A percentile compares a stretch with the other conserved stretches of the same genome.
Conservation (phyloP, 495 filamentous ascomycete species). For the Filosporella fistucella region DNA sequence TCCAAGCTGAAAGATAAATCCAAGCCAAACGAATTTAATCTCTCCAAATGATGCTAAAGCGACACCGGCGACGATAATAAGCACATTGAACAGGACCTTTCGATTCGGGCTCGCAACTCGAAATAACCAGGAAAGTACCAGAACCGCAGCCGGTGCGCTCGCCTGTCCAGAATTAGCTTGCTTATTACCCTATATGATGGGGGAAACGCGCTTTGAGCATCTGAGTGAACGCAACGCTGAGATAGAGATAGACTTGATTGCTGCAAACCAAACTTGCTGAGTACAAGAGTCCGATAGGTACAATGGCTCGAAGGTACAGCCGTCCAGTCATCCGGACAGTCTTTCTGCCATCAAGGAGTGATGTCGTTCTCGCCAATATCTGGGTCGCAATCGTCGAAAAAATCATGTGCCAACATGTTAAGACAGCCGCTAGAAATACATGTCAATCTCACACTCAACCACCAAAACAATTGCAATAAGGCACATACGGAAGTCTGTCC, state of each 20-base stretch:
- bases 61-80: slow-evolving; percentile 73
- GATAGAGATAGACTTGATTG: slow-evolving; percentile 70
- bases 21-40: slow-evolving; percentile 64
- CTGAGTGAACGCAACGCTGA: slow-evolving; percentile 78
- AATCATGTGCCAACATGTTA: slow-evolving; percentile 74
- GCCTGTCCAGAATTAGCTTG: slow-evolving; percentile 36
- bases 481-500: slow-evolving; percentile 8
- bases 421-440: slow-evolving; percentile 32
- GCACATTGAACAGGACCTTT: slow-evolving; percentile 59
- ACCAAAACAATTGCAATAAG: no score
- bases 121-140: slow-evolving; percentile 62
- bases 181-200: slow-evolving; percentile 27
- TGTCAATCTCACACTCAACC: background rate
- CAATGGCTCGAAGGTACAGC: slow-evolving; percentile 65
- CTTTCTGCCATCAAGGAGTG: slow-evolving; percentile 62
- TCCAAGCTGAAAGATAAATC: slow-evolving; percentile 65
- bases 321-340: slow-evolving; percentile 63
- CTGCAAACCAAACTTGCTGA: slow-evolving; percentile 67
- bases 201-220: slow-evolving; percentile 88
- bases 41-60: slow-evolving; percentile 71
- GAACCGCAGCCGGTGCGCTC: slow-evolving; percentile 62
- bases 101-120: slow-evolving; percentile 56
- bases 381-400: slow-evolving; percentile 74
- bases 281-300: slow-evolving; percentile 72
- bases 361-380: slow-evolving; percentile 63